Conservation (phyloP, 2,329 filamentous ascomycete genomes). For the Torrubiellomyces zombiae region DNA sequence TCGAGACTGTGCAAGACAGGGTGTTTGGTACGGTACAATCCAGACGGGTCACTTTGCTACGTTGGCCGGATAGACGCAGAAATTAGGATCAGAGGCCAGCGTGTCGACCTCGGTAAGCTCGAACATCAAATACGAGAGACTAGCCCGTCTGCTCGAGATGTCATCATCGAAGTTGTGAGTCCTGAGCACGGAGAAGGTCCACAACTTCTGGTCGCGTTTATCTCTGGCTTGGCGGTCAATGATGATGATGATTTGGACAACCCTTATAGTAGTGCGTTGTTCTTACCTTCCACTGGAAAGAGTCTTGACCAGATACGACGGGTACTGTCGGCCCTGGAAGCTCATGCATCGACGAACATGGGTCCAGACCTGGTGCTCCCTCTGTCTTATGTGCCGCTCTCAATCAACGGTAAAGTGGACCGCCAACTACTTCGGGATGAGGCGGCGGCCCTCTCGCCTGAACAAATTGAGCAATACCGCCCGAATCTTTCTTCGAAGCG, state of each 20-base stretch:
- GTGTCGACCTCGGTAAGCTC: neutral
- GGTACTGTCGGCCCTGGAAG: too few relatives aligned
- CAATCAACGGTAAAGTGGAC: constrained; percentile 2
- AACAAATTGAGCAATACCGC: constrained; percentile 1
- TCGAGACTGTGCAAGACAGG: constrained; percentile 1
- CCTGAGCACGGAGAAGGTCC: neutral
- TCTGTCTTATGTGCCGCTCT: neutral
- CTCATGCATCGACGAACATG: constrained; percentile 2
- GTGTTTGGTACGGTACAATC: neutral
- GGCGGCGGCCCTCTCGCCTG: constrained; percentile 1
- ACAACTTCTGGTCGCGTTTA: constrained; percentile 2
- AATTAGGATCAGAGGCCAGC: constrained; percentile 1
- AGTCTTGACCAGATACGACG: too few relatives aligned
- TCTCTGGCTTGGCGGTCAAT: neutral
- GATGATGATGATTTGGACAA: neutral
- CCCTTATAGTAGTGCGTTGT: neutral
- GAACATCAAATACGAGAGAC: neutral
- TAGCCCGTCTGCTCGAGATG: neutral
- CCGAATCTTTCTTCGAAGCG: neutral
- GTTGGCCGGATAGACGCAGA: neutral
- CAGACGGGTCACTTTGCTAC: neutral
- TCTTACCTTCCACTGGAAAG: constrained; percentile 1
- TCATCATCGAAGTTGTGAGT: constrained; percentile 2
- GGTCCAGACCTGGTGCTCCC: constrained; percentile 4
- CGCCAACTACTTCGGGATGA: neutral